Percentiles rank a stretch among this genome's conserved stretches.
These are phyloP conservation scores for Fusarium nematophilum DNA, from an alignment of 2,329 filamentous ascomycete species.

Conservation along the genomic window DNA sequence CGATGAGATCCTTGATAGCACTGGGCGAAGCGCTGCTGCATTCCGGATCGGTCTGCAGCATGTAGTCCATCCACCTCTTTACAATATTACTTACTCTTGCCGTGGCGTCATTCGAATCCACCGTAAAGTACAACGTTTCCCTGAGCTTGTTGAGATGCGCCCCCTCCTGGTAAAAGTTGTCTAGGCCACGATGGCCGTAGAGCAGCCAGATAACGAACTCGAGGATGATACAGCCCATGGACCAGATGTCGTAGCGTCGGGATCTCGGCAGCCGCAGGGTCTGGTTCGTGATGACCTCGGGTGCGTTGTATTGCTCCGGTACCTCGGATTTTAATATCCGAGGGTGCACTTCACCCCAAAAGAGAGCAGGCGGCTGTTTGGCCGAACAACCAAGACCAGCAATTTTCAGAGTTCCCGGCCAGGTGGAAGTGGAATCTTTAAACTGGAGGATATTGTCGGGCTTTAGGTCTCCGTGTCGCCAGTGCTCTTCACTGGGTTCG, in stretches of 20 bases:
- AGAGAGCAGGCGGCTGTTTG: conserved; percentile 21
- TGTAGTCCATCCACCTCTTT: conserved; percentile 1
- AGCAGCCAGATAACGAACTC: conserved; percentile 47
- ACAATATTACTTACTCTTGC: conserved; percentile 2
- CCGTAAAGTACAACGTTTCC: conserved; percentile 10
- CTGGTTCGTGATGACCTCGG: conserved; percentile 16
- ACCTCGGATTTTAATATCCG: conserved; percentile 16
- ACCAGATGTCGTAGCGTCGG: conserved; percentile 46
- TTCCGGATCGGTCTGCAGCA: conserved; percentile 19
- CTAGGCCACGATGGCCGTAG: conserved; percentile 24
- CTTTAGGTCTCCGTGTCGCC: conserved; percentile 32
- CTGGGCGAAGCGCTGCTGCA: conserved; percentile 1
- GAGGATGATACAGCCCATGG: conserved; percentile 45
- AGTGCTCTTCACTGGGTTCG: conserved; percentile 2
- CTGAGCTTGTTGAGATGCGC: not conserved
- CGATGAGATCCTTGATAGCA: conserved; percentile 14
- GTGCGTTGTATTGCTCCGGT: conserved; percentile 29
- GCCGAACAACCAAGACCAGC: conserved; percentile 25
- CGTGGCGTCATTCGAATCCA: not conserved
- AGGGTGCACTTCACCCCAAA: not conserved
- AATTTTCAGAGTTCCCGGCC: conserved; percentile 28
- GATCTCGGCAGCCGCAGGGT: conserved; percentile 19
- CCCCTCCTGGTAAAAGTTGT: conserved; percentile 2
- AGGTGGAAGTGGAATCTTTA: not conserved
- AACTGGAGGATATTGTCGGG: conserved; percentile 31